Evolutionary conservation across 1,139 yeast genomes (phyloP).

Genomic region (Geotrichum fermentans): DNA sequence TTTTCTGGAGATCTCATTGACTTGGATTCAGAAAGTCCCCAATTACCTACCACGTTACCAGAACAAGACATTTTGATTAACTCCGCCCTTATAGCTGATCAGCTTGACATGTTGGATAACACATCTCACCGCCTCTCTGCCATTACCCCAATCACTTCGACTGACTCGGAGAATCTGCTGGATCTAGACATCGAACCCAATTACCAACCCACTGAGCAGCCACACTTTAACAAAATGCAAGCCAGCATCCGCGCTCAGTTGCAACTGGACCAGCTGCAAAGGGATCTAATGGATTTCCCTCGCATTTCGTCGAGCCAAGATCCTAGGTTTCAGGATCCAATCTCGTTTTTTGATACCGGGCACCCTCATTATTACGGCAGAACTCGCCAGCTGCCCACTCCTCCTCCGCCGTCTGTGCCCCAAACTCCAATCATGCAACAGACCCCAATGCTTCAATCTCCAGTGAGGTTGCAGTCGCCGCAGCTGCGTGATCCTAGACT

Average conservation of each 20-base stretch:
- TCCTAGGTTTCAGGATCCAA: neutral
- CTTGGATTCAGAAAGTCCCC: neutral
- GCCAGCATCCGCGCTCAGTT: conserved; percentile 14
- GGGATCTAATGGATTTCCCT: conserved; percentile 7
- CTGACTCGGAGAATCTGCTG: conserved; percentile 3
- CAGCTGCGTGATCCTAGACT: no score
- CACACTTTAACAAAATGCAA: conserved; percentile 8
- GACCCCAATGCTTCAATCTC: no score
- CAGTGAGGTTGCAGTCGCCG: no score
- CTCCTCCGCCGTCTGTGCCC: conserved; percentile 2
- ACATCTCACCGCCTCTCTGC: no score
- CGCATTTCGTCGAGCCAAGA: neutral
- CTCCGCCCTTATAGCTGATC: neutral
- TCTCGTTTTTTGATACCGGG: neutral
- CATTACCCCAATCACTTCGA: neutral
- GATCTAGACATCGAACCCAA: conserved; percentile 6
- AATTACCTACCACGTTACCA: neutral
- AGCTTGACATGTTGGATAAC: neutral
- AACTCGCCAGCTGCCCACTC: neutral
- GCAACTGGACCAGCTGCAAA: conserved; percentile 12
- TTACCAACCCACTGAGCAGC: neutral
- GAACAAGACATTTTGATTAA: neutral
- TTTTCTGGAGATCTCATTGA: neutral
- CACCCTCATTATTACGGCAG: neutral
- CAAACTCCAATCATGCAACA: no score